Evolutionary conservation across 1,284 basidiomycete species (phyloP), one percentile per base, ranked within the genome.

Genomic region (Trichosporon sp.): DNA sequence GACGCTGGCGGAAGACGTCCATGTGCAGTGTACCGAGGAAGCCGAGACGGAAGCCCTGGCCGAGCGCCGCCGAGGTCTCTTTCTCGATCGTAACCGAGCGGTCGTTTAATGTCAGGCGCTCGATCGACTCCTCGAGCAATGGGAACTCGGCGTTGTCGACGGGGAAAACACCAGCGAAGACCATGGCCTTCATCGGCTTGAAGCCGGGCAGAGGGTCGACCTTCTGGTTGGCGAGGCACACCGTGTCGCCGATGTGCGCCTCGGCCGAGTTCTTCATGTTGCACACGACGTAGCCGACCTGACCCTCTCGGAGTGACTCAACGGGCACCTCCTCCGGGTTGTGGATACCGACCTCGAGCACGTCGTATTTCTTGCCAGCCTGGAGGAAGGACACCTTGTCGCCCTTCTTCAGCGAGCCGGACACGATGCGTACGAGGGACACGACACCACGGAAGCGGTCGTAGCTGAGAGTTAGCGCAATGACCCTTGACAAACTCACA

Each of bases 221-320:
- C 7, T 86, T 85, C 70, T 89, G 87, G n/a, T 91, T 91, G 2
- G 90, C 87, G 35, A 88, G 89, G 81, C 95, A 89, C 70, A 99
- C 87, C 0, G 97, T 99, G 81, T 99, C 97, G 43, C 97, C 97
- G 64, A 79, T 78, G 70, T 76, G 73, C 6, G 81, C 76, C 87
- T 99, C 96, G n/a, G 91, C 90, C 14, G 93, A 93, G 78, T 98
- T 92, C 83, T 98, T 99, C 96, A 99, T 99, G 79, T 94, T 98
- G 83, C 95, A 98, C 1, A 93, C 84, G 70, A 92, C 89, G 80
- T 89, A 95, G 37, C 95, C 95, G 16, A 98, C 96, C 85, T 98
- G 96, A 2, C 95, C 95, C 65, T 93, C 90, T 66, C 88, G 87
- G 68, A 98, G 84, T 64, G 88, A 87, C 8, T 86, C 86, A 0